A percentile compares a stretch with the other conserved stretches of the same genome.
Evolutionary conservation across 306 rosid genomes (phyloP).

Genomic region (Fragaria vesca): DNA sequence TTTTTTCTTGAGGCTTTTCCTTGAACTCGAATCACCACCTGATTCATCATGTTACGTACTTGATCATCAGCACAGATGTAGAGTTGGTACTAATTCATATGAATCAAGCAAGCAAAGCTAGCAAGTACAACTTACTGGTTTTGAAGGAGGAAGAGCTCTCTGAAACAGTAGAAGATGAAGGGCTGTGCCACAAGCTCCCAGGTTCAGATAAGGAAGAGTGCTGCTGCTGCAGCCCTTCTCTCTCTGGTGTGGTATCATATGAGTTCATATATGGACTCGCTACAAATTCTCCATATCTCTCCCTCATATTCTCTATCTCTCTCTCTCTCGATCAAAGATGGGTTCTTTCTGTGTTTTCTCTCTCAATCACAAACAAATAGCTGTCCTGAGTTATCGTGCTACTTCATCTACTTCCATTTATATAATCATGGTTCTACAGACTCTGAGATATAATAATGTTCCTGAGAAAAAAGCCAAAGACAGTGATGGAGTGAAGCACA

Average conservation of each 20-base stretch:
- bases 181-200: slow-evolving; percentile 31
- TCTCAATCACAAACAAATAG: background rate
- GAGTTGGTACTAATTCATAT: background rate
- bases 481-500: background rate
- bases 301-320: background rate
- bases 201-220: slow-evolving; percentile 27
- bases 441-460: background rate
- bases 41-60: background rate
- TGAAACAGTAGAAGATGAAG: slow-evolving; percentile 26
- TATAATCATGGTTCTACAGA: background rate
- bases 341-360: background rate
- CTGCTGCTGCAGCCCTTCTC: background rate
- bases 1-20: slow-evolving; percentile 23
- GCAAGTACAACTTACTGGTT: slow-evolving; percentile 30
- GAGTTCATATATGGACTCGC: slow-evolving; percentile 37
- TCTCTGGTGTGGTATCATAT: slow-evolving; percentile 19
- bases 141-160: slow-evolving; percentile 28
- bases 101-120: background rate
- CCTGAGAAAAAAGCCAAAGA: background rate
- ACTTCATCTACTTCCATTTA: background rate
- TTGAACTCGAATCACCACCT: slow-evolving; percentile 26
- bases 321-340: background rate
- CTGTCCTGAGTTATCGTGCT: background rate
- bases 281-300: slow-evolving; percentile 18
- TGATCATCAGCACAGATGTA: background rate